Percentiles rank a stretch among this genome's conserved stretches.
Evolutionary conservation across 2,329 filamentous ascomycete species (phyloP).

Genomic region (Aspergillus neoniger): DNA sequence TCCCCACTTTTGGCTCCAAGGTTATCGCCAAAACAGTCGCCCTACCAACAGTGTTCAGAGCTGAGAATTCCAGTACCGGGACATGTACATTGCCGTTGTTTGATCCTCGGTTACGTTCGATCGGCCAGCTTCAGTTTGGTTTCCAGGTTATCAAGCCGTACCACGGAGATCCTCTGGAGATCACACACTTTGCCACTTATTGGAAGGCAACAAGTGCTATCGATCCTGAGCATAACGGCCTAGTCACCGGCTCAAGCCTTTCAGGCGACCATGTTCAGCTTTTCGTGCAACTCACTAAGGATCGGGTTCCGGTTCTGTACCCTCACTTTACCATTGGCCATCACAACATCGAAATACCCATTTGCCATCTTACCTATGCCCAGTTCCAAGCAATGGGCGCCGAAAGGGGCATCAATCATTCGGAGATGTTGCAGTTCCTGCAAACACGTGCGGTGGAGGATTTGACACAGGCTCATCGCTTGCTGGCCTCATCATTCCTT

Average conservation of each 20-base stretch:
- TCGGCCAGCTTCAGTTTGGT: conserved; percentile 90
- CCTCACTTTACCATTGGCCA: conserved; percentile 79
- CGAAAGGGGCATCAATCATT: conserved; percentile 38
- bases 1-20: conserved; percentile 94
- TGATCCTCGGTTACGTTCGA: conserved; percentile 84
- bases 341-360: conserved; percentile 75
- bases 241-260: conserved; percentile 92
- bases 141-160: conserved; percentile 98
- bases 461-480: conserved; percentile 67
- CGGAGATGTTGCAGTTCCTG: conserved; percentile 34
- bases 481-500: conserved; percentile 75
- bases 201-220: conserved; percentile 98
- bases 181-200: conserved; percentile 97
- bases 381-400: conserved; percentile 50
- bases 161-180: conserved; percentile 85
- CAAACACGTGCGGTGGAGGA: conserved; percentile 38
- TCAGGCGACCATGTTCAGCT: conserved; percentile 93
- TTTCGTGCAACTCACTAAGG: conserved; percentile 87
- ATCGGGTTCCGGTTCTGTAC: conserved; percentile 84
- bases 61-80: conserved; percentile 72
- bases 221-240: conserved; percentile 78
- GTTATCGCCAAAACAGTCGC: conserved; percentile 96
- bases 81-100: conserved; percentile 86
- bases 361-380: conserved; percentile 73
- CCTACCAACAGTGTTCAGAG: conserved; percentile 80